phyloP scores from a whole-genome alignment of 179 eudicot species.

The Beta macrorhiza region DNA sequence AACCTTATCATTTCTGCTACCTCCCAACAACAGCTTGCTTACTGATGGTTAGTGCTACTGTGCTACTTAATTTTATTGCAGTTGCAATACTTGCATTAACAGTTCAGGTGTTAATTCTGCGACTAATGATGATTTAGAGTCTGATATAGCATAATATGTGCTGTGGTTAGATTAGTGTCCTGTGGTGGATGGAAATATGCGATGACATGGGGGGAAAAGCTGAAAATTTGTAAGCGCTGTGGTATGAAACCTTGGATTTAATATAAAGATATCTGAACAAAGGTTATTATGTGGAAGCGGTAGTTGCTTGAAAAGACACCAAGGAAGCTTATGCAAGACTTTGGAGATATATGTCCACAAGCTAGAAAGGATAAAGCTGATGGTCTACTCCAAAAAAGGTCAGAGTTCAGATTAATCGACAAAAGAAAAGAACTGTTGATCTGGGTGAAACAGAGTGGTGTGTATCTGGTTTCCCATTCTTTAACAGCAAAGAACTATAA shows the following conservation, averaged over 20 bases:
- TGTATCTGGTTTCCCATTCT: not conserved
- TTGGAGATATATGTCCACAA: not conserved
- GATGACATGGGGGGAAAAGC: not conserved
- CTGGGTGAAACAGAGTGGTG: not conserved
- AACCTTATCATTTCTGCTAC: not conserved
- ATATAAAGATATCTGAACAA: not conserved
- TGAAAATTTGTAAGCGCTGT: not conserved
- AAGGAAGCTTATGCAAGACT: not conserved
- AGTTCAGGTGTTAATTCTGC: not conserved
- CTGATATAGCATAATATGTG: not conserved
- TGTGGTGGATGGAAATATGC: not conserved
- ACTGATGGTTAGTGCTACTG: not conserved
- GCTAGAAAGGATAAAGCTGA: not conserved
- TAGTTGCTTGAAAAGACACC: not conserved
- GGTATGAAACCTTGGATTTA: not conserved
- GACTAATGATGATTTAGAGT: too few relatives aligned
- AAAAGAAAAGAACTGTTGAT: not conserved
- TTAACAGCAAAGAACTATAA: not conserved
- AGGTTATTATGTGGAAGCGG: not conserved
- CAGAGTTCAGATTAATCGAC: not conserved
- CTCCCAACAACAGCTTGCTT: not conserved
- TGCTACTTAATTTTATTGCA: not conserved
- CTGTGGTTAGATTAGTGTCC: not conserved
- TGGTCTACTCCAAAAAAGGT: not conserved
- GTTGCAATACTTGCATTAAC: not conserved